Percentiles rank a stretch among this genome's conserved stretches.
These are phyloP conservation scores for Ophiocordyceps sinensis DNA, from an alignment of 2,329 filamentous ascomycete genomes.

Conservation along the genomic window DNA sequence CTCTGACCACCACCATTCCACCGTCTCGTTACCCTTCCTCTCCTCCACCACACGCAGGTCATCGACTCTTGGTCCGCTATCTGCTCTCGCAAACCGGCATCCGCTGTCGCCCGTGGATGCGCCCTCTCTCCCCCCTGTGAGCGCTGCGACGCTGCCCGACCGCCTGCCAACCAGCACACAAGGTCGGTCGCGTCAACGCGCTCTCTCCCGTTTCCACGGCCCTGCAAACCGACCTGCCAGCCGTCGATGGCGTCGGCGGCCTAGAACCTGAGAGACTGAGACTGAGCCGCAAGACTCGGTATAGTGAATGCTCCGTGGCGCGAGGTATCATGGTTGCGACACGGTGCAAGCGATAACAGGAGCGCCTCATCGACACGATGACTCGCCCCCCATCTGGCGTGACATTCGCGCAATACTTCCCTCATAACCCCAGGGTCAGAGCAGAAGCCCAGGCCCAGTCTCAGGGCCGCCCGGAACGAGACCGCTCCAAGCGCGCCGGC, in stretches of 20 bases:
- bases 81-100: background rate
- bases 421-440: slow-evolving; percentile 56
- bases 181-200: slow-evolving; percentile 26
- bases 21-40: background rate
- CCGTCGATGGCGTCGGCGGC: background rate
- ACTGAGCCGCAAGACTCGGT: slow-evolving; percentile 3
- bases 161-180: background rate
- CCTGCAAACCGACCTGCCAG: slow-evolving; percentile 1
- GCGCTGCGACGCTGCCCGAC: background rate
- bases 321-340: slow-evolving; percentile 43
- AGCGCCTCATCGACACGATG: slow-evolving; percentile 43
- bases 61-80: background rate
- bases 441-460: slow-evolving; percentile 17
- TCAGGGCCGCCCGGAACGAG: slow-evolving; percentile 21
- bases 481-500: slow-evolving; percentile 13
- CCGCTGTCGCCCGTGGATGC: background rate
- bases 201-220: slow-evolving; percentile 1
- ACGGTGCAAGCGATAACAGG: slow-evolving; percentile 36
- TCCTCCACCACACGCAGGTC: background rate
- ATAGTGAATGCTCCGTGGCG: slow-evolving; percentile 10
- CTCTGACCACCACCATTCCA: background rate
- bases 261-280: too few species aligned
- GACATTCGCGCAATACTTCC: slow-evolving; percentile 79
- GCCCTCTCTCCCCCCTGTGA: background rate
- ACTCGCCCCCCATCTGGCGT: slow-evolving; percentile 61